Base-by-base conservation (phyloP, 768 basidiomycete species). In the Kwoniella dejecticola region DNA sequence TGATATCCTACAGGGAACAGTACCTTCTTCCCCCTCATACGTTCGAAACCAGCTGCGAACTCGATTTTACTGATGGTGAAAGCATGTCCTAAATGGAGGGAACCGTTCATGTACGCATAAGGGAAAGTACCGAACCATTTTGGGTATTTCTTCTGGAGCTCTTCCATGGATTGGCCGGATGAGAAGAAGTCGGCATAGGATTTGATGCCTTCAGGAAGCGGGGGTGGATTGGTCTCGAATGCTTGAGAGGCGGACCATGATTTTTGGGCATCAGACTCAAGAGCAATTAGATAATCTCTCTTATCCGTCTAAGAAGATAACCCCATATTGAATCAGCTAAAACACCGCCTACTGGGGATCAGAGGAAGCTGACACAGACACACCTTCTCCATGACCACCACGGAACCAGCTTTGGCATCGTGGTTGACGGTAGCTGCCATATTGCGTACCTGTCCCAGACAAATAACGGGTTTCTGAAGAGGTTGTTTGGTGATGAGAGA, bases 111-210 rank as follows among this genome's bases (percentile, higher is more conserved):
- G 83, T 99, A 99, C 1, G 92, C 90, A 81, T 83, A 96, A 52
- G 94, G 94, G 79, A 89, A 95, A 81, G 87, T 96, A 55, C 95
- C 96, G 76, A 97, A 89, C 91, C 94, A 98, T 82, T 97, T 98
- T 19, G 94, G 94, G 78, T 86, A 85, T 80, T 87, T 86, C 72
- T 87, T 82, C 64, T 83, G 82, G 71, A 95, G 81, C 74, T 94
- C 83, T 21, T 83, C 65, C 66, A 77, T 73, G 17, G 81, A 81
- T 11, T 87, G 84, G 50, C 89, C 84, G 60, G 85, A 86, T 57
- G 81, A 62, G 47, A 71, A 79, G 67, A 77, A 79, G 44, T 87
- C 82, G 54, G 64, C 50, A 62, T 71, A 72, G 23, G 70, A 65
- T 30, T 57, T 64, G 64, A 79, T 69, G 44, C 89, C 86, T 50